Conservation (phyloP, 148 eudicot species). For the Amaranthus hypochondriacus region DNA sequence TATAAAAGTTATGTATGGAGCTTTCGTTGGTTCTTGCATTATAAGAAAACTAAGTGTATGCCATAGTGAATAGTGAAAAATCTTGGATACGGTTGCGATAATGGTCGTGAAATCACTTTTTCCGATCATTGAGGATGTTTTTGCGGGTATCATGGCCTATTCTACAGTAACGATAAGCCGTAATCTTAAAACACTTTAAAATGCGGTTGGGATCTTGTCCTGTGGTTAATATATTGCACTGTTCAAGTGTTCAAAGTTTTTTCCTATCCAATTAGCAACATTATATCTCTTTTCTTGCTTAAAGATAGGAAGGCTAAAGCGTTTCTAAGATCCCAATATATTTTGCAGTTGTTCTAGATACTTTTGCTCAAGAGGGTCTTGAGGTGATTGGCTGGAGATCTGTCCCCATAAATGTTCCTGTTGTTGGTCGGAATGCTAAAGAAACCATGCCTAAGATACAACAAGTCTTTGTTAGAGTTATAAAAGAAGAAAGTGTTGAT, state of each 20-base stretch:
- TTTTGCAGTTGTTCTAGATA: constrained; percentile 57
- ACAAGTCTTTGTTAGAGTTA: constrained; percentile 74
- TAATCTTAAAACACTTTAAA: too few relatives aligned
- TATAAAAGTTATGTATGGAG: background rate
- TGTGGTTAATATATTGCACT: too few relatives aligned
- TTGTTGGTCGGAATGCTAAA: constrained; percentile 83
- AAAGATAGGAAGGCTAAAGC: background rate
- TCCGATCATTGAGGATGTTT: too few relatives aligned
- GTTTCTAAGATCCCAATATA: background rate
- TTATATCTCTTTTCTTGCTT: background rate
- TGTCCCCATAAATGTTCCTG: constrained; percentile 69
- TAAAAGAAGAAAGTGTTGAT: constrained; percentile 70
- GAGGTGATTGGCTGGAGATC: constrained; percentile 98
- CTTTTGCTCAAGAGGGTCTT: constrained; percentile 82
- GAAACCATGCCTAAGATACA: constrained; percentile 97
- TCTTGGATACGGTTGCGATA: too few relatives aligned
- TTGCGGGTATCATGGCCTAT: too few relatives aligned
- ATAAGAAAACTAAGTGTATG: background rate
- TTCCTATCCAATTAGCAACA: too few relatives aligned
- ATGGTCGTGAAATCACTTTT: too few relatives aligned
- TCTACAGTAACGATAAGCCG: too few relatives aligned
- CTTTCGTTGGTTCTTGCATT: background rate
- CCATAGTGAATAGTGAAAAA: too few relatives aligned
- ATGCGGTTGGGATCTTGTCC: too few relatives aligned
- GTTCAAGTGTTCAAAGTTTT: too few relatives aligned